phyloP scores from a whole-genome alignment of 768 basidiomycete species.

The Dacryopinax primogenitus region DNA sequence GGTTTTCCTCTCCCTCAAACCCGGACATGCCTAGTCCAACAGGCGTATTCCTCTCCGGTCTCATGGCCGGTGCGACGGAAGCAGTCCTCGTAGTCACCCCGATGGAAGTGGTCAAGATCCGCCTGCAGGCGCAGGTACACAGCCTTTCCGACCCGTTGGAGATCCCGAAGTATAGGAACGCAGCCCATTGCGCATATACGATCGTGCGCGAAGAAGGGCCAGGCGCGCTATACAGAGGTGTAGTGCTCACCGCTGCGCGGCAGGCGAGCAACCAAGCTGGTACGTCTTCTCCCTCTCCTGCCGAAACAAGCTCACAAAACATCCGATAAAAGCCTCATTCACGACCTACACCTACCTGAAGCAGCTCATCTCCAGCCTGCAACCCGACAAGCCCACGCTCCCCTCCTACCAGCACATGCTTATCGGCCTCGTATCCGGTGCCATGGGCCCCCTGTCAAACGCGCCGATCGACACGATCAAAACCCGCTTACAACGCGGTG shows the following conservation, averaged over 20 bases:
- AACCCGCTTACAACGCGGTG: constrained; percentile 46
- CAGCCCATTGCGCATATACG: constrained; percentile 88
- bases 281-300: constrained; percentile 12
- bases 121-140: constrained; percentile 93
- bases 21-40: neutral
- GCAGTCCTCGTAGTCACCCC: constrained; percentile 91
- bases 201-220: constrained; percentile 89
- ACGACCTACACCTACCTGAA: constrained; percentile 97
- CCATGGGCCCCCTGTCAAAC: constrained; percentile 97
- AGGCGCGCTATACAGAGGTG: constrained; percentile 76
- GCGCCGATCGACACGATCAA: constrained; percentile 93
- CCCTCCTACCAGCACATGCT: constrained; percentile 94
- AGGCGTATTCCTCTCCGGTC: constrained; percentile 43
- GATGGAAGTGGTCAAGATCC: constrained; percentile 99
- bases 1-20: neutral
- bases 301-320: neutral
- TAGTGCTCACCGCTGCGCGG: constrained; percentile 79
- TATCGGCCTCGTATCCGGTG: constrained; percentile 89
- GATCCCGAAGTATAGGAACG: constrained; percentile 85
- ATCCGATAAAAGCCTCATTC: constrained; percentile 57
- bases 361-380: constrained; percentile 58
- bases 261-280: constrained; percentile 96
- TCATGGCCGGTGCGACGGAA: constrained; percentile 91
- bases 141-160: constrained; percentile 94
- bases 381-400: constrained; percentile 66